A percentile compares a stretch with the other conserved stretches of the same genome.
Evolutionary conservation across 768 basidiomycete genomes (phyloP).

Genomic region (Plicaturopsis crispa): DNA sequence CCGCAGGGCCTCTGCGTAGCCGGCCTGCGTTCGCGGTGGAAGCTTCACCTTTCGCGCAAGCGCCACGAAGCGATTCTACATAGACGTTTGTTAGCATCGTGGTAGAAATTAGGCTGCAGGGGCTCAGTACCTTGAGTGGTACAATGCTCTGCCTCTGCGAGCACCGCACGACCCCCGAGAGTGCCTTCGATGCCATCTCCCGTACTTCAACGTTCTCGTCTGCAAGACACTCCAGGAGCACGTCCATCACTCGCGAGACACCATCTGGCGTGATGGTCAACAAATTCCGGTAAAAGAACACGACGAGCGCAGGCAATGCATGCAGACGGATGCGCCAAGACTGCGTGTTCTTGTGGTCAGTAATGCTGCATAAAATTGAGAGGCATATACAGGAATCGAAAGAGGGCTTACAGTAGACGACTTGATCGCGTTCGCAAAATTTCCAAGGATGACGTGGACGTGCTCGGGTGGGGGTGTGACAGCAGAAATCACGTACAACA

Average conservation of each 20-base stretch:
- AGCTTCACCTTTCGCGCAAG: conserved; percentile 54
- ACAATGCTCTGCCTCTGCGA: conserved; percentile 86
- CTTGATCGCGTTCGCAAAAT: conserved; percentile 66
- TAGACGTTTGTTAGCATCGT: conserved; percentile 7
- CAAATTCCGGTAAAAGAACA: conserved; percentile 89
- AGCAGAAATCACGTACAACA: conserved; percentile 77
- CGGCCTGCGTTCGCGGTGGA: conserved; percentile 60
- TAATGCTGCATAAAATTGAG: not conserved
- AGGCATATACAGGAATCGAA: conserved; percentile 7
- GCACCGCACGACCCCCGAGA: conserved; percentile 83
- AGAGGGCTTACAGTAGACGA: conserved; percentile 57
- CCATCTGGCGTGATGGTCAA: conserved; percentile 63
- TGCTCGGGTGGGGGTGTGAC: conserved; percentile 67
- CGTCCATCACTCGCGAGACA: conserved; percentile 70
- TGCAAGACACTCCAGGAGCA: conserved; percentile 72
- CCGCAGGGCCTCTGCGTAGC: conserved; percentile 66
- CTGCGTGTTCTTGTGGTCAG: no score
- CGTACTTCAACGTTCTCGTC: conserved; percentile 93
- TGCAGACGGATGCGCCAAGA: conserved; percentile 89
- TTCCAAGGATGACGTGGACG: conserved; percentile 49
- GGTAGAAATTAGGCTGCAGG: conserved; percentile 6
- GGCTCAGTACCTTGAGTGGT: conserved; percentile 60
- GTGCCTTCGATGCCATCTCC: conserved; percentile 80
- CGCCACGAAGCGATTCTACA: conserved; percentile 72
- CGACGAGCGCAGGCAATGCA: conserved; percentile 79